Evolutionary conservation across 1,139 yeast species (phyloP), one percentile per base, ranked within the genome.

Genomic region (Diutina neorugosa): DNA sequence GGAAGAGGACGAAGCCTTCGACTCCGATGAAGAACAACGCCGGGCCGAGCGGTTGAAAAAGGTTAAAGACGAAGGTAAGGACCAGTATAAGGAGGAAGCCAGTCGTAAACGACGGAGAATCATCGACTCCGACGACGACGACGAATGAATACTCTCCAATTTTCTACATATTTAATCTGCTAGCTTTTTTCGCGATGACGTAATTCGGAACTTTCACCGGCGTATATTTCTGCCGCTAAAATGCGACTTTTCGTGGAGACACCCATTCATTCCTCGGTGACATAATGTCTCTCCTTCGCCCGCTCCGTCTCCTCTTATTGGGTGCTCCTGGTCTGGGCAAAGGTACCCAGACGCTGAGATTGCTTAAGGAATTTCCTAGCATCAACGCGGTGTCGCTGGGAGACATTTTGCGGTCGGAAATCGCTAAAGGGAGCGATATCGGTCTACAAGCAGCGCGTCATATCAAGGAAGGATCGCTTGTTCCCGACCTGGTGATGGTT

Each of bases 271-370:
- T 20, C 25, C 44, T 18, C 41, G 25, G 40, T 37, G 40, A 8
- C 42, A 31, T n/a, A n/a, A n/a, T 42, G 21, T 41, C 51, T 23
- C 44, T 31, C n/a, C 21, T 41, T 86, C 21, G 47, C 11, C 34
- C 95, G 1, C 63, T 87, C 44, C 70, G 96, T 58, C 68, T 89
- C 48, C 71, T 90, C 41, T 71, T 90, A 9, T 69, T 90, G 52
- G 97, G 97, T 4, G 96, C 97, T 0, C 98, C 97, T 0, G 98
- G 97, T 0, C 78, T 96, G 1, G 97, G 97, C 0, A 91, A 91
- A 64, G 97, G 97, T 1, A 91, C 98, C 0, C 88, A 86, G 60
- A 85, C 96, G 0, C 69, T 84, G 1, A 74, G 82, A 55, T 70
- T 91, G 12, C 66, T 85, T 55, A 74, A 77, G 53, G 70, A 71